A percentile compares a stretch with the other conserved stretches of the same genome.
Conservation (phyloP, 176 grass and related monocot species). For the maize (Zea mays) region DNA sequence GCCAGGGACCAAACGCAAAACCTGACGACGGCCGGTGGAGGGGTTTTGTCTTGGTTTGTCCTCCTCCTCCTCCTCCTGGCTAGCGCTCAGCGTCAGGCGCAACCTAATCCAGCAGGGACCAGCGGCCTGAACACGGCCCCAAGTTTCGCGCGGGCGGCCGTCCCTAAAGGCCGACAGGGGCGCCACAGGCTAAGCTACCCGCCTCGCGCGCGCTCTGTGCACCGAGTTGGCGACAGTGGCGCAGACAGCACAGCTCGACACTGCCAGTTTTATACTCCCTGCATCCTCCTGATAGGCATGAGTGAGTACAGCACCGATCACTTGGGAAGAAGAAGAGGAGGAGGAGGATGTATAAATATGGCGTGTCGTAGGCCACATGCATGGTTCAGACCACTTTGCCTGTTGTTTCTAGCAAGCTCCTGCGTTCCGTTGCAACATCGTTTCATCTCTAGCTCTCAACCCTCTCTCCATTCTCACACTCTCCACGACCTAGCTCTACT, state of each 20-base stretch:
- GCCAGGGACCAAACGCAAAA: conserved; percentile 28
- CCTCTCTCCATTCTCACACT: no score
- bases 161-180: conserved; percentile 26
- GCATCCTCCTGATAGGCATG: conserved; percentile 29
- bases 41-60: background rate
- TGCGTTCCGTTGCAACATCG: no score
- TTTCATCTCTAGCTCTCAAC: no score
- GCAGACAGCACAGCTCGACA: conserved; percentile 19
- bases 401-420: conserved; percentile 5
- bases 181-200: background rate
- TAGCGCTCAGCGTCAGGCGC: conserved; percentile 8
- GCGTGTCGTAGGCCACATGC: background rate
- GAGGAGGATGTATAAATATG: conserved; percentile 32
- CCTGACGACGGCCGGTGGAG: background rate
- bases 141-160: conserved; percentile 31
- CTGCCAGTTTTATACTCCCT: conserved; percentile 13
- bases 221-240: background rate
- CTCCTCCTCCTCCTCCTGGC: background rate
- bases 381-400: conserved; percentile 25
- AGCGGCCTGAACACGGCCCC: conserved; percentile 29
- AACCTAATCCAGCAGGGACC: conserved; percentile 37
- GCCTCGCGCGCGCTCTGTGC: background rate
- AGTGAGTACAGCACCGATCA: conserved; percentile 27
- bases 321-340: background rate
- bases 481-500: no score